Evolutionary conservation across 2,329 filamentous ascomycete species (phyloP).

Genomic region (Penicillium sp.): DNA sequence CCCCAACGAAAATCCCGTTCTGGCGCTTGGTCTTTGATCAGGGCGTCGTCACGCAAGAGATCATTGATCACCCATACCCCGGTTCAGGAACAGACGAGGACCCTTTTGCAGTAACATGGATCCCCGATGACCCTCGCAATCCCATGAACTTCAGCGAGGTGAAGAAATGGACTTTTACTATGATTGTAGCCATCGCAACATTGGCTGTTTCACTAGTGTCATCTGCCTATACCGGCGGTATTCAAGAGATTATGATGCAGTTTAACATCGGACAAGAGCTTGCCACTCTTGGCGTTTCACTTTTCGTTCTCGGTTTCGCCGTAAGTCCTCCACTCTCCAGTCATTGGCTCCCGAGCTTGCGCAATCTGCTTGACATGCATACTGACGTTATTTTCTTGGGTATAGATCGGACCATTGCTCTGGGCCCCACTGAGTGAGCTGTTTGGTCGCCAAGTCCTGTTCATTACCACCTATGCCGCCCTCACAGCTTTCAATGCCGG

Average conservation of each 20-base stretch:
- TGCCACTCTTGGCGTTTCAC: constrained; percentile 54
- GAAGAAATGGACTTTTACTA: constrained; percentile 59
- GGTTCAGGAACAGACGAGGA: constrained; percentile 58
- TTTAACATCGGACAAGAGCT: constrained; percentile 49
- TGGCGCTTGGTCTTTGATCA: constrained; percentile 51
- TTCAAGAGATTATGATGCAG: constrained; percentile 42
- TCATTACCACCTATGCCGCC: constrained; percentile 44
- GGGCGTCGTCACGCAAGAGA: constrained; percentile 49
- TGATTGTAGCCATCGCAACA: constrained; percentile 56
- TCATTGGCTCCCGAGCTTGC: not conserved
- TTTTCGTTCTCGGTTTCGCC: constrained; percentile 56
- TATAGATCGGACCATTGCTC: constrained; percentile 49
- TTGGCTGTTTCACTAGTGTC: constrained; percentile 62
- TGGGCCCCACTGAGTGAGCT: constrained; percentile 61
- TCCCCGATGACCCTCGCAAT: constrained; percentile 58
- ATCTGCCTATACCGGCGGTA: constrained; percentile 43
- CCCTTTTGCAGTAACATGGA: constrained; percentile 61
- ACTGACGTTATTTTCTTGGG: constrained; percentile 19
- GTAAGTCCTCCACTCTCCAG: constrained; percentile 3
- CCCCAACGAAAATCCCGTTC: constrained; percentile 32
- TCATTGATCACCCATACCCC: constrained; percentile 49
- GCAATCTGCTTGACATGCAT: not conserved
- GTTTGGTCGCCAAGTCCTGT: constrained; percentile 51
- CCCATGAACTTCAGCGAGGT: constrained; percentile 50
- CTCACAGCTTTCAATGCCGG: constrained; percentile 54